These are phyloP conservation scores for Hypholoma sublateritium DNA, from an alignment of 768 basidiomycete species.

Conservation along the genomic window DNA sequence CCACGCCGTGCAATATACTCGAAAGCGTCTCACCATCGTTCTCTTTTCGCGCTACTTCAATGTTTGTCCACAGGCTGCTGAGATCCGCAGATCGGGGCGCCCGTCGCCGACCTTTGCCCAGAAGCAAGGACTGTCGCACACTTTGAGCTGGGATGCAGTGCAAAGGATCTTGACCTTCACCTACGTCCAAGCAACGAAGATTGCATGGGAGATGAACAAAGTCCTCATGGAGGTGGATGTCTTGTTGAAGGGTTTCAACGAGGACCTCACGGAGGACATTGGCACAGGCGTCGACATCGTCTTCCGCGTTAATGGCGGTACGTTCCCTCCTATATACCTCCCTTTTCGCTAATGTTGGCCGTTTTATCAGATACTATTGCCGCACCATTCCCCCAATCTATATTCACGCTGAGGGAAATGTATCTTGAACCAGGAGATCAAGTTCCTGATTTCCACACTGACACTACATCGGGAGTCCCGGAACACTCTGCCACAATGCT, in stretches of 20 bases:
- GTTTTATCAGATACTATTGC: slow-evolving; percentile 36
- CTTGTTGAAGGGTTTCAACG: slow-evolving; percentile 59
- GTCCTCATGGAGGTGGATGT: slow-evolving; percentile 80
- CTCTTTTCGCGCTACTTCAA: slow-evolving; percentile 67
- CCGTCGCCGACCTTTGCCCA: slow-evolving; percentile 17
- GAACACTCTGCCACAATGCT: slow-evolving; percentile 8
- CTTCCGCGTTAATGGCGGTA: slow-evolving; percentile 51
- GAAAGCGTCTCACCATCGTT: slow-evolving; percentile 56
- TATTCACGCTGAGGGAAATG: slow-evolving; percentile 37
- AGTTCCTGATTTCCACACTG: slow-evolving; percentile 14
- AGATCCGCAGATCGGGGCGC: background rate
- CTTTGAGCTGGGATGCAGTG: slow-evolving; percentile 60
- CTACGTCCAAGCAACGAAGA: slow-evolving; percentile 83
- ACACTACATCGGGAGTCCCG: slow-evolving; percentile 13
- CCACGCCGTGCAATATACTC: slow-evolving; percentile 46
- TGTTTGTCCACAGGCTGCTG: slow-evolving; percentile 14
- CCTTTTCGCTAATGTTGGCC: background rate
- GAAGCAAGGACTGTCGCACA: slow-evolving; percentile 38
- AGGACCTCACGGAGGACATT: slow-evolving; percentile 40
- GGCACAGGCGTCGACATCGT: slow-evolving; percentile 45
- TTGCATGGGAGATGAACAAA: slow-evolving; percentile 65
- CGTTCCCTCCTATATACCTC: slow-evolving; percentile 13
- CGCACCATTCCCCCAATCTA: slow-evolving; percentile 40
- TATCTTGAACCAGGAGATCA: slow-evolving; percentile 33
- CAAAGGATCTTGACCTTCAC: slow-evolving; percentile 79